phyloP scores from a whole-genome alignment of 176 grass and related monocot genomes.

The Coix lacrymajobi region DNA sequence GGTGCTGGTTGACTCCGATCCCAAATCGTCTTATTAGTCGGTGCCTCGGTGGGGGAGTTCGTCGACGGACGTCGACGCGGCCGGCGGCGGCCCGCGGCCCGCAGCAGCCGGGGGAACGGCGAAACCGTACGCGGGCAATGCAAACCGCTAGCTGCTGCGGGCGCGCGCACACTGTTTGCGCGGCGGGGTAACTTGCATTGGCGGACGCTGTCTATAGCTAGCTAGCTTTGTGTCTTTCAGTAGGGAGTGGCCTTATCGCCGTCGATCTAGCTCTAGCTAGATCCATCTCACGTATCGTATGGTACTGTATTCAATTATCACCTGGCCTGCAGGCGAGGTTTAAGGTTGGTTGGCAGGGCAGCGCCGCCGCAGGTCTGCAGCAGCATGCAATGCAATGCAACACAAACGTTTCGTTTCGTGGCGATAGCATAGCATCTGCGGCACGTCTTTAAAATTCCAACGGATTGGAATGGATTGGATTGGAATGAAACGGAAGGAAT shows the following conservation, averaged over 20 bases:
- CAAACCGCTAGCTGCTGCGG: not conserved
- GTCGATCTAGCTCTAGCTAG: too few species aligned
- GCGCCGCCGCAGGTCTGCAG: too few species aligned
- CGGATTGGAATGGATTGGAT: not conserved
- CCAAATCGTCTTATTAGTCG: not conserved
- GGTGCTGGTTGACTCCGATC: not conserved
- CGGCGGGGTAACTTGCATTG: not conserved
- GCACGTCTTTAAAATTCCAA: not conserved
- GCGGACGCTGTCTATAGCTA: not conserved
- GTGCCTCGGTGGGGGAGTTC: not conserved
- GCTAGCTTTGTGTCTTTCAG: not conserved
- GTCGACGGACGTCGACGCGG: not conserved
- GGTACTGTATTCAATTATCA: too few species aligned
- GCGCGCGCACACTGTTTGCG: not conserved
- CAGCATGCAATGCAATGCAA: too few species aligned
- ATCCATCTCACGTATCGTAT: too few species aligned
- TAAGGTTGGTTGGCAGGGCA: too few species aligned
- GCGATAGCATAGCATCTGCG: too few species aligned
- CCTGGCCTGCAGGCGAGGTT: too few species aligned
- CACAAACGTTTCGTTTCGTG: too few species aligned
- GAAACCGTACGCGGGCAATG: not conserved
- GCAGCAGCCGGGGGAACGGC: not conserved
- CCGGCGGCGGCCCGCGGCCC: too few species aligned
- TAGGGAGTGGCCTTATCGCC: too few species aligned
- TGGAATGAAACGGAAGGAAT: too few species aligned